Conservation (phyloP, 176 grass and related monocot species). For the Carex littledalei region DNA sequence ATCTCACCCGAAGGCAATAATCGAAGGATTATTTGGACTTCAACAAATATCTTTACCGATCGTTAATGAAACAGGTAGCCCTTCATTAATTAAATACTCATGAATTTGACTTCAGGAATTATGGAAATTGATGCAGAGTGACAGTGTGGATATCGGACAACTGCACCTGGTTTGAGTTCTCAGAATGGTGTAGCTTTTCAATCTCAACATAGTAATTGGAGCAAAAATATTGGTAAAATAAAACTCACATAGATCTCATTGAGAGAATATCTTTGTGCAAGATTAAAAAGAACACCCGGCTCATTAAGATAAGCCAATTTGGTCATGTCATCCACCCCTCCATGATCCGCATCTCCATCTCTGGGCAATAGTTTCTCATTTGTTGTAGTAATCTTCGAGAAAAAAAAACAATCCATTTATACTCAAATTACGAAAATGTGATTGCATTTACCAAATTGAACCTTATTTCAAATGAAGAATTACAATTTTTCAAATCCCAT, state of each 20-base stretch:
- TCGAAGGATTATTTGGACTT: background rate
- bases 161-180: background rate
- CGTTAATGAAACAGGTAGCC: too few relatives aligned
- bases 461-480: background rate
- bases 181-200: background rate
- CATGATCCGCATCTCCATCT: conserved; percentile 56
- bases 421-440: background rate
- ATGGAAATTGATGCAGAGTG: background rate
- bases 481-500: background rate
- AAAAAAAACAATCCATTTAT: conserved; percentile 4
- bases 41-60: background rate
- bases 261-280: conserved; percentile 46
- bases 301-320: conserved; percentile 70
- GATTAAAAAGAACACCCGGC: conserved; percentile 69
- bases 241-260: conserved; percentile 84
- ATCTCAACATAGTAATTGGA: background rate
- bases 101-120: background rate
- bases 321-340: conserved; percentile 82
- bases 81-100: background rate
- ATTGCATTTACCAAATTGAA: background rate
- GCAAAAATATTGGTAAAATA: background rate
- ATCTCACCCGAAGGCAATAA: background rate
- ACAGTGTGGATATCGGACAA: background rate
- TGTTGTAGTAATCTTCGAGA: conserved; percentile 15
- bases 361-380: conserved; percentile 37